These are phyloP conservation scores for Coleophoma crateriformis DNA, from an alignment of 2,329 filamentous ascomycete genomes.

Conservation along the genomic window DNA sequence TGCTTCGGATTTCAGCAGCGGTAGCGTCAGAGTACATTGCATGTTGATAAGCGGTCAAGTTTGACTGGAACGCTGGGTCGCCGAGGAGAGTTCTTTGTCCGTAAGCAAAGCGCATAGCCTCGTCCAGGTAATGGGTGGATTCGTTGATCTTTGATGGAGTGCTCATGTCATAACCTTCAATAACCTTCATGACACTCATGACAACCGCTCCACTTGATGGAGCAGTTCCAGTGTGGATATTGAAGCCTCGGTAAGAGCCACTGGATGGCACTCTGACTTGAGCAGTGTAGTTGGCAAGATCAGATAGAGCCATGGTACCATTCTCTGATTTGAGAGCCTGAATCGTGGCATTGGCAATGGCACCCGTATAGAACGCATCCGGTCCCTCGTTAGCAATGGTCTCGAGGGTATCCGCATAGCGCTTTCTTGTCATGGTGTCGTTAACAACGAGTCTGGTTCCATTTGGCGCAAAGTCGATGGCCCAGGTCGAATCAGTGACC, in stretches of 20 bases:
- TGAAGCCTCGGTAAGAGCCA: constrained; percentile 64
- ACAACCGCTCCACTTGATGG: constrained; percentile 76
- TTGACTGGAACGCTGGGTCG: constrained; percentile 55
- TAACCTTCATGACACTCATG: constrained; percentile 69
- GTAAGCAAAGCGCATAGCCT: constrained; percentile 63
- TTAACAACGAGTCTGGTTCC: constrained; percentile 67
- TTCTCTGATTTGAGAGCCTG: constrained; percentile 60
- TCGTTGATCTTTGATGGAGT: constrained; percentile 47
- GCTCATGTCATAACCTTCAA: constrained; percentile 67
- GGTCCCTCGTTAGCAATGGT: constrained; percentile 68
- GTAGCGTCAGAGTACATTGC: constrained; percentile 47
- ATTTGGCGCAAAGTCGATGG: constrained; percentile 81
- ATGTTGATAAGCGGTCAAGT: constrained; percentile 50
- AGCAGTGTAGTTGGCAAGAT: constrained; percentile 70
- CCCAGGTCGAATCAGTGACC: constrained; percentile 72
- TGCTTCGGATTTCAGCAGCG: constrained; percentile 45
- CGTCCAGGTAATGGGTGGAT: constrained; percentile 61
- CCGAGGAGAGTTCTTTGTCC: constrained; percentile 56
- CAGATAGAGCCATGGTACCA: constrained; percentile 80
- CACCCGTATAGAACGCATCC: constrained; percentile 68
- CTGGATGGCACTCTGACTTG: constrained; percentile 56
- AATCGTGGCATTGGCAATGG: constrained; percentile 70
- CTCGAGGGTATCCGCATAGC: constrained; percentile 77
- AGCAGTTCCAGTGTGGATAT: constrained; percentile 62
- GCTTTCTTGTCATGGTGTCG: constrained; percentile 72